Evolutionary conservation across 2,329 filamentous ascomycete species (phyloP).

Genomic region (Ilyonectria robusta): DNA sequence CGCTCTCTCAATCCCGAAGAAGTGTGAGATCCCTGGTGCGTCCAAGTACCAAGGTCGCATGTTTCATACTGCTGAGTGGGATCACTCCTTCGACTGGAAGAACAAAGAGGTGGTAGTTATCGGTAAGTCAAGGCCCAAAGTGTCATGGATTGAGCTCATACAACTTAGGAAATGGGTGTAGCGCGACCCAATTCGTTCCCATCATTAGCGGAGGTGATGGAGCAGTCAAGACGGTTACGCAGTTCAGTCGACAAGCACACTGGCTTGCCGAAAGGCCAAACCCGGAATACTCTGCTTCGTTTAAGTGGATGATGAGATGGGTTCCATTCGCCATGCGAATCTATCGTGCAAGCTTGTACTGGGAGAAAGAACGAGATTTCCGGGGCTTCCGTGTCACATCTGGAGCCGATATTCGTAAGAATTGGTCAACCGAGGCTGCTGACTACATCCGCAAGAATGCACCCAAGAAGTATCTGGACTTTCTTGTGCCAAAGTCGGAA

Average conservation of each 20-base stretch:
- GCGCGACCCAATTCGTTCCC: constrained; percentile 46
- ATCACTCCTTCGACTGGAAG: constrained; percentile 46
- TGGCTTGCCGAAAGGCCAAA: constrained; percentile 55
- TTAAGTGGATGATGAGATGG: constrained; percentile 45
- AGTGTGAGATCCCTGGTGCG: constrained; percentile 41
- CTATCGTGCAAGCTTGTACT: constrained; percentile 41
- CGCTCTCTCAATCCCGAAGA: constrained; percentile 38
- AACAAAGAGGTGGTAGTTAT: constrained; percentile 42
- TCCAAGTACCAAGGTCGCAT: constrained; percentile 37
- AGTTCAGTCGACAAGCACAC: constrained; percentile 66
- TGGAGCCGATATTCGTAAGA: constrained; percentile 34
- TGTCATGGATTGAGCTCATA: accelerated
- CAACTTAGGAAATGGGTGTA: constrained; percentile 45
- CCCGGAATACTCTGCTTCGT: constrained; percentile 39
- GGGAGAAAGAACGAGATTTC: constrained; percentile 42
- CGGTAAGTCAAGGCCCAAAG: constrained; percentile 27
- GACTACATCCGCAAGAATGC: constrained; percentile 47
- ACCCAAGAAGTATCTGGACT: constrained; percentile 48
- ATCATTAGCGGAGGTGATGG: constrained; percentile 36
- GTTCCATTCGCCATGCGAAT: constrained; percentile 40
- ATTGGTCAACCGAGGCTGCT: constrained; percentile 33
- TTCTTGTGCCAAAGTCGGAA: constrained; percentile 51
- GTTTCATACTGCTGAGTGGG: constrained; percentile 47
- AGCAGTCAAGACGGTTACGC: constrained; percentile 56
- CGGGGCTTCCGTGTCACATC: constrained; percentile 37